Conservation (phyloP, 345 rosid genomes). For the Lepidium didymum region DNA sequence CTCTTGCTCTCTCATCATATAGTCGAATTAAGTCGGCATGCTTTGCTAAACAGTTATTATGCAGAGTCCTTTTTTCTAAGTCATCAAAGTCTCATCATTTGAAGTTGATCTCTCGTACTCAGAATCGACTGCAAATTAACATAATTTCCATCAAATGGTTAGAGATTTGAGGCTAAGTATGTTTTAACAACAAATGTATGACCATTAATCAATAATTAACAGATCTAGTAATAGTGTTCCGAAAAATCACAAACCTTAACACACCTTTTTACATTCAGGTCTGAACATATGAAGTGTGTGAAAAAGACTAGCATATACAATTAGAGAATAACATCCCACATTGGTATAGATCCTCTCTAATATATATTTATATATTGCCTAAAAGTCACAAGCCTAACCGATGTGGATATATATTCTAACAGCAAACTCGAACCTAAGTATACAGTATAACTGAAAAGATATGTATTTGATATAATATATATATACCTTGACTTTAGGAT, state of each 20-base stretch:
- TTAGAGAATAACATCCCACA: too few relatives aligned
- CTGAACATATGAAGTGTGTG: too few relatives aligned
- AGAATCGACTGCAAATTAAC: constrained; percentile 12
- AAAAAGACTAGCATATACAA: too few relatives aligned
- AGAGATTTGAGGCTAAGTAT: neutral
- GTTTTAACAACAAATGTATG: neutral
- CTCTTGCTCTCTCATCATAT: neutral
- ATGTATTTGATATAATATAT: neutral
- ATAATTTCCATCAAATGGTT: neutral
- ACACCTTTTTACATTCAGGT: too few relatives aligned
- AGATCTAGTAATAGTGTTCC: too few relatives aligned
- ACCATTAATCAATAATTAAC: neutral
- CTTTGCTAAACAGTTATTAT: neutral
- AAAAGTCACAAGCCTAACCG: too few relatives aligned
- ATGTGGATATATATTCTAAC: too few relatives aligned
- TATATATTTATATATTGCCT: too few relatives aligned
- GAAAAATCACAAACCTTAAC: too few relatives aligned
- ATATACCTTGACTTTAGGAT: constrained; percentile 60
- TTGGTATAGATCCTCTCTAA: too few relatives aligned
- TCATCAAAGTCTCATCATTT: constrained; percentile 1
- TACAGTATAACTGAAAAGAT: neutral
- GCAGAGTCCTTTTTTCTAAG: neutral
- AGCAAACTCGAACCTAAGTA: neutral
- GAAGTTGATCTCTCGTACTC: constrained; percentile 22
- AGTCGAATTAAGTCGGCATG: neutral